These are phyloP conservation scores for Magnaporthiopsis rhizophila DNA, from an alignment of 2,329 filamentous ascomycete genomes.

Conservation along the genomic window DNA sequence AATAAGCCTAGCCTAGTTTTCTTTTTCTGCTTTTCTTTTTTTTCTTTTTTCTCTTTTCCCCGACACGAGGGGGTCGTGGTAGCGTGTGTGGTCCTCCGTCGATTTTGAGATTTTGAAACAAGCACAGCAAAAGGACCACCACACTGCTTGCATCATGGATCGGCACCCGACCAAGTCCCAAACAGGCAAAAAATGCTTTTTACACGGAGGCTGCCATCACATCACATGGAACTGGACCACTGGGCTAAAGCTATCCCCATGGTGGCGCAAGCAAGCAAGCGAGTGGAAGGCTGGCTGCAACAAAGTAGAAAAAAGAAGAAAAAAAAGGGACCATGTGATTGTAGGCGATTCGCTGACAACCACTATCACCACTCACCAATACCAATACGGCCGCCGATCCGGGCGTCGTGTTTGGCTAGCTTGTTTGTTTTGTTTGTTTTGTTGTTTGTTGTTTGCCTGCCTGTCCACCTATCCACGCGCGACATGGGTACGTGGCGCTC, in stretches of 20 bases:
- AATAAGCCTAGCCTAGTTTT: slow-evolving; percentile 25
- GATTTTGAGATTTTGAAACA: slow-evolving; percentile 16
- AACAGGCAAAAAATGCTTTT: neutral
- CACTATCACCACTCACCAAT: no score
- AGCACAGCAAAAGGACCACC: slow-evolving; percentile 4
- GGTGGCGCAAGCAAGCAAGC: neutral
- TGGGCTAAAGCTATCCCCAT: neutral
- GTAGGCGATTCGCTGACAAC: no score
- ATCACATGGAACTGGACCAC: neutral
- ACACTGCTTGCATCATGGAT: neutral
- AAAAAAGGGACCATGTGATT: neutral
- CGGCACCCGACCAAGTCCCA: neutral
- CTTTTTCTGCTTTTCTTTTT: slow-evolving; percentile 7
- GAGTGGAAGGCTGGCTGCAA: neutral
- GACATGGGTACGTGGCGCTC: no score
- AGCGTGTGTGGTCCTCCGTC: neutral
- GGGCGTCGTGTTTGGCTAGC: neutral
- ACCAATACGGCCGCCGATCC: neutral
- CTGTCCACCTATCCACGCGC: no score
- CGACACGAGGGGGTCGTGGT: neutral
- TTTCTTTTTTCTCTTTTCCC: no score
- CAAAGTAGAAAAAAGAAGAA: no score
- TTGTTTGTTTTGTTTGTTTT: neutral
- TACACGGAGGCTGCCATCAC: neutral
- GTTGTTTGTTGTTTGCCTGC: neutral